Conservation (phyloP, 2,329 filamentous ascomycete genomes). For the Diaporthe longicolla region DNA sequence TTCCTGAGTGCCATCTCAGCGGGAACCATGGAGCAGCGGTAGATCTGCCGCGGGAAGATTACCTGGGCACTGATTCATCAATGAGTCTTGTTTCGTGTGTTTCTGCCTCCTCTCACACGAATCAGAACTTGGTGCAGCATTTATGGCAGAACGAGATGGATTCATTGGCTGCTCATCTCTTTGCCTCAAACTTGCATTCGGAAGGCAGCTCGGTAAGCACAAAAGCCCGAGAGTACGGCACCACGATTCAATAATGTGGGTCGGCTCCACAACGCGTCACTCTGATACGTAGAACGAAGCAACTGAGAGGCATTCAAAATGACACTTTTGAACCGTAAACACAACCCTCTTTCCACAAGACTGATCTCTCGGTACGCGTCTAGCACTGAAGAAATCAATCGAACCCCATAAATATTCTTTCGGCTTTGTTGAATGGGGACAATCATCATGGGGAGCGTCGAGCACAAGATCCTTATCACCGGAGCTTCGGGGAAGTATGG, state of each 20-base stretch:
- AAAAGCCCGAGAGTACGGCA: constrained; percentile 11
- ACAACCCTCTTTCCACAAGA: not conserved
- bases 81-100: not conserved
- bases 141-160: not conserved
- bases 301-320: too few relatives aligned
- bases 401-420: too few relatives aligned
- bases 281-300: not conserved
- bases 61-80: not conserved
- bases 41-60: constrained; percentile 5
- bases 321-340: not conserved
- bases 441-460: not conserved
- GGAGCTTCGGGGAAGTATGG: constrained; percentile 20
- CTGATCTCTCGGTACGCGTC: not conserved
- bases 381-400: too few relatives aligned
- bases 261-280: not conserved
- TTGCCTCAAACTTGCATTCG: not conserved
- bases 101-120: not conserved
- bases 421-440: too few relatives aligned
- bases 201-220: not conserved
- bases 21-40: not conserved
- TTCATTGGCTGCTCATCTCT: not conserved
- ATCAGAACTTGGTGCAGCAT: not conserved
- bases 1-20: not conserved
- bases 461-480: constrained; percentile 6
- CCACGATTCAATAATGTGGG: constrained; percentile 6